Base-by-base conservation (phyloP, 345 rosid species). In the Brassica incana region DNA sequence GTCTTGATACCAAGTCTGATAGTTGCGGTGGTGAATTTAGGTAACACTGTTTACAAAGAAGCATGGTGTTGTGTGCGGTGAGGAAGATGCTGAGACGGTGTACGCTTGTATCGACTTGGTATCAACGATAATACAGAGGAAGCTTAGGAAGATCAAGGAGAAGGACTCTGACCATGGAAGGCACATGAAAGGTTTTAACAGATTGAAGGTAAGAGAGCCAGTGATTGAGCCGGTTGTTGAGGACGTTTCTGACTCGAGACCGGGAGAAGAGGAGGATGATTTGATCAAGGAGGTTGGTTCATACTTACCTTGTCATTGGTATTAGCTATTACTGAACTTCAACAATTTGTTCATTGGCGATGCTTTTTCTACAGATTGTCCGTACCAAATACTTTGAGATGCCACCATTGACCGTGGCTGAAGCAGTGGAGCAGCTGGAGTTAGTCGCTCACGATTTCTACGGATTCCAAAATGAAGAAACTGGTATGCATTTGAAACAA, bases 361-460 rank as follows among this genome's bases (percentile, higher is more conserved):
- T 63, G 65, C 18, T 67, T n/a, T 36, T 48, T 23, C 33, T 20
- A 35, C 87, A 92, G 99, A 85, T 95, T 79, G 91, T 95, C 43
- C 95, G 99, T 43, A 91, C 23, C 23, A 20, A 20, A 20, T 20
- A 20, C 23, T 20, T 20, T 20, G 23, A 20, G 23, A 20, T 20
- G 91, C 2, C 95, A 36, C 97, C 99, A 6, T 77, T 95, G 87
- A 89, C 95, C 0, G 86, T 91, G 23, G 9, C 87, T 18, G 99
- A 95, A 74, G 99, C 97, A 23, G 83, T 90, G 2, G 95, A 90
- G 88, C 99, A 92, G 89, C 86, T 92, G 80, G 94, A 95, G 73
- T 84, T 87, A 74, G 87, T 95, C 33, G 87, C 85, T 78, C 99
- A 95, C 3, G 97, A 91, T 75, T 95, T 95, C 83, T 95, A 95